These are phyloP conservation scores for Plasmopara viticola DNA, from an alignment of 352 stramenopile genomes.

Conservation along the genomic window DNA sequence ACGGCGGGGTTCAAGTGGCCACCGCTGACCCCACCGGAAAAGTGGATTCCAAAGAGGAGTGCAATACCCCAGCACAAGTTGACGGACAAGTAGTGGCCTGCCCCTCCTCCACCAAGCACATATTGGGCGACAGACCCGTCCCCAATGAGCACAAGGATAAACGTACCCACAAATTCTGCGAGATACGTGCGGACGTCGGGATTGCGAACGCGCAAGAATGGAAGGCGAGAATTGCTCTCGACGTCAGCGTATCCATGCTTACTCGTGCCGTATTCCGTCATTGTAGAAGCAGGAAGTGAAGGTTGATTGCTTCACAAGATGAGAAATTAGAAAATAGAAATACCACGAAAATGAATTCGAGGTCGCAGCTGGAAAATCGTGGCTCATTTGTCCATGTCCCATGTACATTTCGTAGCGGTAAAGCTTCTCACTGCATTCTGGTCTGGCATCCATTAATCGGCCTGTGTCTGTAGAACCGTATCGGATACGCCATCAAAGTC, in stretches of 20 bases:
- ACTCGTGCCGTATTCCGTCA: slow-evolving; percentile 31
- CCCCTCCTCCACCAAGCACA: slow-evolving; percentile 34
- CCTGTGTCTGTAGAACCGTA: no score
- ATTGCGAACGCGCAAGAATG: slow-evolving; percentile 27
- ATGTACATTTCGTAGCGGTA: no score
- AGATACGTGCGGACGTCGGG: slow-evolving; percentile 44
- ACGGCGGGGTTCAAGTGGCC: slow-evolving; percentile 64
- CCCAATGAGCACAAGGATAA: slow-evolving; percentile 58
- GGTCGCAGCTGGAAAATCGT: slow-evolving; percentile 14
- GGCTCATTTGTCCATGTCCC: no score
- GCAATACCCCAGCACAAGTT: slow-evolving; percentile 58
- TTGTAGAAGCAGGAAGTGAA: slow-evolving; percentile 4
- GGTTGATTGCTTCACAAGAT: not conserved
- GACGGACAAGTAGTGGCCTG: slow-evolving; percentile 44
- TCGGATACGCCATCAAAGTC: no score
- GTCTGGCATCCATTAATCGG: no score
- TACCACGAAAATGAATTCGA: slow-evolving; percentile 15
- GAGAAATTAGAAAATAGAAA: slow-evolving; percentile 4
- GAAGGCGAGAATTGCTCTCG: slow-evolving; percentile 20
- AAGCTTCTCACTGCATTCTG: no score
- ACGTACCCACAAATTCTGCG: slow-evolving; percentile 57
- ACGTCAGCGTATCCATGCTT: slow-evolving; percentile 27
- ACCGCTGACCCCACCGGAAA: slow-evolving; percentile 43
- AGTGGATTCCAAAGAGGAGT: slow-evolving; percentile 56
- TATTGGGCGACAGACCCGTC: slow-evolving; percentile 56